Percentiles rank a stretch among this genome's conserved stretches.
phyloP scores from a whole-genome alignment of 1,284 basidiomycete species.

The Sporisorium exsertum region DNA sequence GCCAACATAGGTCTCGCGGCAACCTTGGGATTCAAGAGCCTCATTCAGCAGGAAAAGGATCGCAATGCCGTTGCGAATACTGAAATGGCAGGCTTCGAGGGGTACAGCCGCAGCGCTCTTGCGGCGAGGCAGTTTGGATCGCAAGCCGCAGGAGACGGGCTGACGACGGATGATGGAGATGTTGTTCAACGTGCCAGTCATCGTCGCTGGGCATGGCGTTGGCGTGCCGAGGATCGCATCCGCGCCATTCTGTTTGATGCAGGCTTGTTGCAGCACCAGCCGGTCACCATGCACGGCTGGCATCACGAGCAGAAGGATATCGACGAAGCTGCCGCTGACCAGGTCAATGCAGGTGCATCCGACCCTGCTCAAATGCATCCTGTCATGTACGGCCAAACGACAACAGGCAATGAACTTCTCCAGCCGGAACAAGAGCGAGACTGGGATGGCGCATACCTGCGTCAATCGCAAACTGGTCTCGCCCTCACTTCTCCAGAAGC shows the following conservation, averaged over 20 bases:
- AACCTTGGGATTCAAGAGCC: constrained; percentile 24
- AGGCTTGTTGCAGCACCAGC: constrained; percentile 23
- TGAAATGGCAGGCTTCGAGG: constrained; percentile 18
- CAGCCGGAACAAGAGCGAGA: constrained; percentile 15
- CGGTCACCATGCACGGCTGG: constrained; percentile 11
- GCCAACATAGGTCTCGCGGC: constrained; percentile 27
- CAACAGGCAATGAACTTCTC: not conserved
- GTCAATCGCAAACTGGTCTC: constrained; percentile 33
- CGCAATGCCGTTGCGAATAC: constrained; percentile 11
- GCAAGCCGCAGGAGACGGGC: not conserved
- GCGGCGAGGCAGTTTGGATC: constrained; percentile 1
- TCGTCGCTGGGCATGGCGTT: constrained; percentile 40
- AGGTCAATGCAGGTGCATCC: not conserved
- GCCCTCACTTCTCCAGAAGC: constrained; percentile 34
- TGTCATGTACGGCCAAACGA: not conserved
- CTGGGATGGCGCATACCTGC: constrained; percentile 11
- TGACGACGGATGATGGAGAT: constrained; percentile 15
- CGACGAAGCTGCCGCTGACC: not conserved
- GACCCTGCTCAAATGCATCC: not conserved
- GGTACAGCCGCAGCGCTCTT: constrained; percentile 14
- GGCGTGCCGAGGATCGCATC: constrained; percentile 47
- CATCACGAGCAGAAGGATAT: constrained; percentile 2
- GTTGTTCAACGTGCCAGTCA: constrained; percentile 17
- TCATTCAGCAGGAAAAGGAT: constrained; percentile 30
- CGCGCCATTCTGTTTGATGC: constrained; percentile 38